Percentiles rank a stretch among this genome's conserved stretches.
Evolutionary conservation across 768 basidiomycete species (phyloP).

Genomic region (Hygrophorus pudorinus): DNA sequence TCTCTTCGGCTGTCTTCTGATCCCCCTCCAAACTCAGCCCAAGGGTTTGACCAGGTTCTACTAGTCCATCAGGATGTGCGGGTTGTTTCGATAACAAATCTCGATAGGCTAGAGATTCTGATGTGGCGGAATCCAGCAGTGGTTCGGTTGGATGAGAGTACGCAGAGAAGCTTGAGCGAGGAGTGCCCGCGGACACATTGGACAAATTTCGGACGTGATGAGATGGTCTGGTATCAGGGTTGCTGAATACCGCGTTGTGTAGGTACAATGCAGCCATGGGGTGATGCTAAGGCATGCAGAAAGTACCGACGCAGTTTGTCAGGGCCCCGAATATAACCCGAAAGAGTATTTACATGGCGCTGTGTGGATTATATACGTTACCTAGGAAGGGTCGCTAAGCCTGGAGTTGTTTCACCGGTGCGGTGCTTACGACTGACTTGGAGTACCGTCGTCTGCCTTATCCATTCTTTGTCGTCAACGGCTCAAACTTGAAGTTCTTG

Average conservation of each 20-base stretch:
- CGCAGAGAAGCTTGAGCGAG: constrained; percentile 25
- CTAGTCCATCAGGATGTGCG: constrained; percentile 15
- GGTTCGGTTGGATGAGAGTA: constrained; percentile 33
- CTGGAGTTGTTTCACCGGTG: too few relatives aligned
- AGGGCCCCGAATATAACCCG: too few relatives aligned
- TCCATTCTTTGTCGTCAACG: too few relatives aligned
- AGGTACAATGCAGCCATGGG: constrained; percentile 52
- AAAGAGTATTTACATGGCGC: too few relatives aligned
- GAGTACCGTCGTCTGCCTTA: too few relatives aligned
- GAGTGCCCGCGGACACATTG: constrained; percentile 14
- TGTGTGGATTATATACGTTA: too few relatives aligned
- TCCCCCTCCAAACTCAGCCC: constrained; percentile 20
- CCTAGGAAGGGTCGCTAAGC: too few relatives aligned
- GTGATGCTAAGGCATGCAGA: too few relatives aligned
- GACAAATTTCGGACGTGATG: constrained; percentile 29
- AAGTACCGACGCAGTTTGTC: too few relatives aligned
- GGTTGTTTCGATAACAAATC: constrained; percentile 25
- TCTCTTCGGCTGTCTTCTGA: constrained; percentile 18
- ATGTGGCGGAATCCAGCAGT: constrained; percentile 23
- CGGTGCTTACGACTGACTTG: too few relatives aligned
- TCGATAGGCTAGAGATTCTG: constrained; percentile 21
- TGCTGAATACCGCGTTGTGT: constrained; percentile 36
- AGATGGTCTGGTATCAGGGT: constrained; percentile 11
- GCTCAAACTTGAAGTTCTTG: too few relatives aligned
- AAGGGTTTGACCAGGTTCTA: constrained; percentile 18